A percentile compares a stretch with the other conserved stretches of the same genome.
Evolutionary conservation across 768 basidiomycete species (phyloP).

Genomic region (Tylopilus subfusipes): DNA sequence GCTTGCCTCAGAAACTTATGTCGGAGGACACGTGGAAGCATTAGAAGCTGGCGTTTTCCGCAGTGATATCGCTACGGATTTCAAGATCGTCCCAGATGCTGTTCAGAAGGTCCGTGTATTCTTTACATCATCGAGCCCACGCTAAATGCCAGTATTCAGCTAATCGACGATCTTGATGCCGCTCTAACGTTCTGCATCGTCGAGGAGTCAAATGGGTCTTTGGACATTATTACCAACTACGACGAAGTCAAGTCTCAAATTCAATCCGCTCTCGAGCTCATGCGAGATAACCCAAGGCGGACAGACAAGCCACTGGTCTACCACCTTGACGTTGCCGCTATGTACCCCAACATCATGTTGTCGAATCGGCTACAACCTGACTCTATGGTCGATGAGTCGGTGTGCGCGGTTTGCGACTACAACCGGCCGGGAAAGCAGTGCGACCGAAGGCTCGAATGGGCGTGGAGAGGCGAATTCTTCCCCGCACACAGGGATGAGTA

Average conservation of each 20-base stretch:
- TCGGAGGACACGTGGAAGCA: conserved; percentile 98
- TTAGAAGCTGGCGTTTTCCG: conserved; percentile 97
- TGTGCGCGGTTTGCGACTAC: conserved; percentile 97
- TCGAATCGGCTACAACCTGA: conserved; percentile 98
- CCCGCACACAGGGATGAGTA: conserved; percentile 96
- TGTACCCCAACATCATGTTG: conserved; percentile 99
- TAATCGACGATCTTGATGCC: conserved; percentile 91
- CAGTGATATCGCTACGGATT: conserved; percentile 91
- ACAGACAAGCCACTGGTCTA: conserved; percentile 94
- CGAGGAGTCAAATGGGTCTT: conserved; percentile 74
- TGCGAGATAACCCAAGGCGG: conserved; percentile 89
- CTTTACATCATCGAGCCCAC: background rate
- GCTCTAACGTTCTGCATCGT: conserved; percentile 86
- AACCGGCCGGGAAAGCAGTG: conserved; percentile 95
- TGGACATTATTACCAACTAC: conserved; percentile 91
- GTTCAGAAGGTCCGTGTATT: conserved; percentile 64
- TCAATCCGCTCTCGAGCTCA: conserved; percentile 69
- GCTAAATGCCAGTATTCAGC: conserved; percentile 40
- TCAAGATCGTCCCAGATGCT: conserved; percentile 88
- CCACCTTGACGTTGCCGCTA: conserved; percentile 97
- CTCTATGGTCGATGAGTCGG: conserved; percentile 94
- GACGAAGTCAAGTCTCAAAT: conserved; percentile 87
- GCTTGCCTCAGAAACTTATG: conserved; percentile 96
- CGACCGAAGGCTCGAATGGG: conserved; percentile 92
- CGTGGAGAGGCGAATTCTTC: conserved; percentile 98